phyloP scores from a whole-genome alignment of 2,329 filamentous ascomycete species.

The Bipolaris cookei region DNA sequence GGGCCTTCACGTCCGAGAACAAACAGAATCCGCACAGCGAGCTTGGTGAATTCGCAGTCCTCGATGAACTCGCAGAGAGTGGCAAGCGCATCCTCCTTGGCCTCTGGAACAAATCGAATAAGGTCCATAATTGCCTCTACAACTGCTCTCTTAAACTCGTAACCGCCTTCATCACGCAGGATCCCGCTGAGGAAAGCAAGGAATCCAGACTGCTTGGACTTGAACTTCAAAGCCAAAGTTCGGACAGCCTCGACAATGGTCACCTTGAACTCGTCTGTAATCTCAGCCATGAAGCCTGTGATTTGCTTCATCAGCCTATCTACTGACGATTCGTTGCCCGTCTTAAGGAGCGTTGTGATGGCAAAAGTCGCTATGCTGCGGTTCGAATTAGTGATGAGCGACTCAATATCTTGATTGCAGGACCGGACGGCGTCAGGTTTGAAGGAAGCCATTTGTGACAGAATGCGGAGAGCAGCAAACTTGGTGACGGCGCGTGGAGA shows the following conservation, averaged over 20 bases:
- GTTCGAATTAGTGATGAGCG: constrained; percentile 95
- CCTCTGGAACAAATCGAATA: constrained; percentile 97
- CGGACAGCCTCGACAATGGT: constrained; percentile 99
- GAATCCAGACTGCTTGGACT: constrained; percentile 97
- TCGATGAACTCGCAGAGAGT: constrained; percentile 99
- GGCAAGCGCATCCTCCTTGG: constrained; percentile 79
- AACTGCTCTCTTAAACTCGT: constrained; percentile 96
- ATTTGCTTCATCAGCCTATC: constrained; percentile 99
- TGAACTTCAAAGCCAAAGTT: constrained; percentile 96
- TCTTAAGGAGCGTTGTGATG: constrained; percentile 97
- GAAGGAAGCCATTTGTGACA: constrained; percentile 96
- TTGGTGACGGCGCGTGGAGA: constrained; percentile 95
- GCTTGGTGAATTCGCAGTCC: constrained; percentile 98
- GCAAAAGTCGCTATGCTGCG: constrained; percentile 97
- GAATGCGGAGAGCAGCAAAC: constrained; percentile 93
- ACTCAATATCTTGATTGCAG: constrained; percentile 97
- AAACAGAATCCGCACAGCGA: constrained; percentile 93
- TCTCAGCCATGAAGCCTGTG: constrained; percentile 96
- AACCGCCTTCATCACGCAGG: constrained; percentile 92
- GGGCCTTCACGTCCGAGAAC: constrained; percentile 93
- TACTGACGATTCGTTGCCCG: constrained; percentile 95
- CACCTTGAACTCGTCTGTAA: constrained; percentile 99
- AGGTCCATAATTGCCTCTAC: constrained; percentile 99
- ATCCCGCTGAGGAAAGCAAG: constrained; percentile 97
- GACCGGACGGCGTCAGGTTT: constrained; percentile 90